These are phyloP conservation scores for Barnettozyma wickerhamii DNA, from an alignment of 805 yeast species.

Conservation along the genomic window DNA sequence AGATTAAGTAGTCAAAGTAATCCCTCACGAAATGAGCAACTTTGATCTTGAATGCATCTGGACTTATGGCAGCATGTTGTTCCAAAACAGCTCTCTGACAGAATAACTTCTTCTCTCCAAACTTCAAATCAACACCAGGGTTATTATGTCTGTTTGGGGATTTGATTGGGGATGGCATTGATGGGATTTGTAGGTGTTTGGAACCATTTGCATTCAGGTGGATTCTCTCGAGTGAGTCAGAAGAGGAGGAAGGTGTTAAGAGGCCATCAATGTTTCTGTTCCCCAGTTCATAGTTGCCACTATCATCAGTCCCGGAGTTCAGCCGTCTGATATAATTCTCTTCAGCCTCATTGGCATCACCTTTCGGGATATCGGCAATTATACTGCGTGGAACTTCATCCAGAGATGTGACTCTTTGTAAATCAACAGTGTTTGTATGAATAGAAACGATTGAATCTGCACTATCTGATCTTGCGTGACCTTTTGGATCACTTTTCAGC, in stretches of 20 bases:
- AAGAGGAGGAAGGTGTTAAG: not conserved
- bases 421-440: not conserved
- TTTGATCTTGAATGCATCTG: constrained; percentile 19
- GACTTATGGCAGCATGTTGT: constrained; percentile 9
- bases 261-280: not conserved
- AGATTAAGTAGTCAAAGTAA: constrained; percentile 54
- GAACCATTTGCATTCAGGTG: constrained; percentile 5
- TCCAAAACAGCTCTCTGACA: constrained; percentile 19
- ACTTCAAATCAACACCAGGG: constrained; percentile 12
- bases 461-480: too few relatives aligned
- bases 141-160: constrained; percentile 9
- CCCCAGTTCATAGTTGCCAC: not conserved
- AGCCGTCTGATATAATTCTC: constrained; percentile 14
- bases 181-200: constrained; percentile 4
- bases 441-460: not conserved
- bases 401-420: constrained; percentile 9
- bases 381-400: constrained; percentile 15
- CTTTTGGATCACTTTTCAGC: not conserved
- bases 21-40: constrained; percentile 35
- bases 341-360: constrained; percentile 25
- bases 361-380: constrained; percentile 19
- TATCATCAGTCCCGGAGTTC: constrained; percentile 4
- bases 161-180: constrained; percentile 16
- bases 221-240: not conserved
- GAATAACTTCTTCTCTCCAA: constrained; percentile 15